Base-by-base conservation (phyloP, 2,329 filamentous ascomycete species). In the Aureobasidium subglaciale region DNA sequence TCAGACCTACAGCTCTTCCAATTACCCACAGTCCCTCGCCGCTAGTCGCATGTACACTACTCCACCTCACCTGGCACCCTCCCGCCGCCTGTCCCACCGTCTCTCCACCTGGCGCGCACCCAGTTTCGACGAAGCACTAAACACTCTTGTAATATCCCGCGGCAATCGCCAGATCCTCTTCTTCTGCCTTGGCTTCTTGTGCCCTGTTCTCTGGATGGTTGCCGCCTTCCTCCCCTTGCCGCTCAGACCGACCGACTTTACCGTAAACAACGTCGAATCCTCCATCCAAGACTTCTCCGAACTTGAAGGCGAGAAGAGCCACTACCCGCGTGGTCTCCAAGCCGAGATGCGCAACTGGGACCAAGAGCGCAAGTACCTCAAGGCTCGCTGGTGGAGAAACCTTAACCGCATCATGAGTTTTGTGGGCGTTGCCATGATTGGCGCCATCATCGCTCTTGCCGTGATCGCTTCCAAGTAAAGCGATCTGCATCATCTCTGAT, bases 401-500 rank as follows among this genome's bases (percentile, higher is more conserved):
- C 58, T 70, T 52, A 71, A 71, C 59, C 63, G 69, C 22, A 60
- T 70, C 22, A 71, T 71, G 69, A 66, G 65, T 57, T 58, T 70
- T 15, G 61, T 71, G 50, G 69, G 69, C 3, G 49, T 71, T 25
- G 59, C 60, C 11, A 61, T 70, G 15, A 64, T 71, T 53, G 69
- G 54, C 20, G 68, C 67, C 43, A 64, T 70, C 24, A 64, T 70
- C 50, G 66, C 66, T 11, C 63, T 70, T 25, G 68, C 65, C 49
- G 63, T 70, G 20, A 58, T 70, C 25, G 65, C 66, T n/a, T 64
- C 64, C 9, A 58, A 45, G 22, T 63, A 56, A n/a, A 63, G 35
- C 34, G n/a, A 20, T 15, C 5, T 22, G 27, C 9, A 15, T 22
- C 22, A 25, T 11, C 22, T 22, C n/a, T 25, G 48, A 24, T 40